Base-by-base conservation (phyloP, 768 basidiomycete genomes). In the Boletus subparvulus region DNA sequence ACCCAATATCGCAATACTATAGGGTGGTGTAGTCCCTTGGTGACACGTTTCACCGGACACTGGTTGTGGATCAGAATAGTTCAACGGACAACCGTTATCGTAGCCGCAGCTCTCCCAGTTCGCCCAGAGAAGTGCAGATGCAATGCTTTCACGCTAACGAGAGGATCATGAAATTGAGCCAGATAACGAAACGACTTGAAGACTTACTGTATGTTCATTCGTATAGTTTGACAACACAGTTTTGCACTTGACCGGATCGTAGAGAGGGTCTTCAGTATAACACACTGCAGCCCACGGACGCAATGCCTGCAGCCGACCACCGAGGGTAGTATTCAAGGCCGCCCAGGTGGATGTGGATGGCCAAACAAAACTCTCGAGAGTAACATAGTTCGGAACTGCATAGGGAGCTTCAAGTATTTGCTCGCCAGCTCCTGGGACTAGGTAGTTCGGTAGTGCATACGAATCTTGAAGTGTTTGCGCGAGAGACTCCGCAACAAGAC, bases 21-120 rank as follows among this genome's bases (percentile, higher is more conserved):
- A 28, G 26, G 26, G 26, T 28, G 26, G 26, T 6, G 26, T 28
- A 28, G 26, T 28, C 26, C 64, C 64, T 47, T 66, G 64, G 16
- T 51, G 47, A 28, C 58, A 60, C 0, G 28, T 11, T 43, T 47
- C 42, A 35, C 56, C 57, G 4, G 54, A 49, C 12, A 65, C 51
- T 7, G 56, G 50, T 13, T 55, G 57, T 11, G 64, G 64, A 26
- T 65, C 28, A 4, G 41, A 65, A 21, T 65, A 62, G 30, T 65
- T 64, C 30, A 65, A 39, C 21, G 52, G 49, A 37, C 64, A 65
- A 9, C 64, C 60, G 8, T 50, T 50, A 3, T 49, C 51, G 4
- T 54, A 50, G 21, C 64, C 60, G 17, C 64, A 65, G 8, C 55
- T 51, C 40, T 65, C 64, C 56, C 60, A 65, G 58, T 65, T 65